Evolutionary conservation across 2,329 filamentous ascomycete genomes (phyloP).

Genomic region (Graphium sp.): DNA sequence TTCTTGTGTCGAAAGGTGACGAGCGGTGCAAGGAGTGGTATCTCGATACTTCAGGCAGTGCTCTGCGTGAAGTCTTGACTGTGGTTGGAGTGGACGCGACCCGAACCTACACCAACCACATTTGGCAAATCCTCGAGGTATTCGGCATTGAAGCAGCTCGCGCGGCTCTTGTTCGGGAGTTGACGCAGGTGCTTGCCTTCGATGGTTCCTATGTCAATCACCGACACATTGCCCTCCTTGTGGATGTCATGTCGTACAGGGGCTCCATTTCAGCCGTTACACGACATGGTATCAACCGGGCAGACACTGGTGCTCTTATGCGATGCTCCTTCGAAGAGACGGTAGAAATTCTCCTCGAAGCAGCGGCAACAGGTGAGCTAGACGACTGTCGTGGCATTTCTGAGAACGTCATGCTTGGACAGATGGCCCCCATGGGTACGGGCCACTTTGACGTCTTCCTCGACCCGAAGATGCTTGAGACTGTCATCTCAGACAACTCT

Average conservation of each 20-base stretch:
- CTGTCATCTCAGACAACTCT: slow-evolving; percentile 83
- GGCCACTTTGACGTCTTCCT: slow-evolving; percentile 89
- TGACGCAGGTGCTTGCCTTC: slow-evolving; percentile 88
- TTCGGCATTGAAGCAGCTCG: slow-evolving; percentile 94
- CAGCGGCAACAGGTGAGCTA: slow-evolving; percentile 82
- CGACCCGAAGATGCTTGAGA: slow-evolving; percentile 90
- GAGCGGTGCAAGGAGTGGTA: slow-evolving; percentile 80
- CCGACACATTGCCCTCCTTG: slow-evolving; percentile 84
- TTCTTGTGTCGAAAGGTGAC: slow-evolving; percentile 60
- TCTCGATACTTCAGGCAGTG: slow-evolving; percentile 83
- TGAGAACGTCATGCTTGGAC: slow-evolving; percentile 96
- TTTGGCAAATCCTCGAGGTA: slow-evolving; percentile 85
- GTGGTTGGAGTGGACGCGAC: slow-evolving; percentile 77
- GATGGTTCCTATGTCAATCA: slow-evolving; percentile 99
- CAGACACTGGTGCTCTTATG: slow-evolving; percentile 96
- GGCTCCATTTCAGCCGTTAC: slow-evolving; percentile 92
- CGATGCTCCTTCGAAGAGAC: slow-evolving; percentile 99
- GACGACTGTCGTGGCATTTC: slow-evolving; percentile 97
- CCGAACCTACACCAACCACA: slow-evolving; percentile 85
- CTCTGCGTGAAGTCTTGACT: slow-evolving; percentile 67
- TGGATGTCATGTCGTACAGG: slow-evolving; percentile 95
- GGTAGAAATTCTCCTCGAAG: slow-evolving; percentile 93
- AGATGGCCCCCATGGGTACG: slow-evolving; percentile 92
- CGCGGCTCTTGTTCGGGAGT: slow-evolving; percentile 68
- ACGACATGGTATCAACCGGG: slow-evolving; percentile 94